Conservation (phyloP, 768 basidiomycete genomes). For the Suillus cothurnatus region DNA sequence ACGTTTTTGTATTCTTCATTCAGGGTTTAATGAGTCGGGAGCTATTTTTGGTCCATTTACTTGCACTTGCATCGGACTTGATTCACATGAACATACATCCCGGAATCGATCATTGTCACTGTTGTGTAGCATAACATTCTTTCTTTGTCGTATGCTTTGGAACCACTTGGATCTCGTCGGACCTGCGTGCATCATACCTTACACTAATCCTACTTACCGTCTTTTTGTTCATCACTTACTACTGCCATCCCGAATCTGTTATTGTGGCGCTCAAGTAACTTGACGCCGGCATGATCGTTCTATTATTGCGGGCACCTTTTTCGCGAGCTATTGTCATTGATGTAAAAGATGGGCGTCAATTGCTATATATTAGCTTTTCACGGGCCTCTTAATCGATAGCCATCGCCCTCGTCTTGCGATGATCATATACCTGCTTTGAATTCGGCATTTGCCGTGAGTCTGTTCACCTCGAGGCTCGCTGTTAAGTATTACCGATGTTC, state of each 20-base stretch:
- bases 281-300: no score
- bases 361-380: no score
- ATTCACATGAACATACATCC: not conserved
- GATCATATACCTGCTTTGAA: no score
- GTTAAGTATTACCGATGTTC: no score
- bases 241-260: not conserved
- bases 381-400: no score
- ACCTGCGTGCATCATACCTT: conserved; percentile 2
- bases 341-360: no score
- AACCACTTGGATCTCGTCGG: not conserved
- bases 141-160: not conserved
- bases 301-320: not conserved
- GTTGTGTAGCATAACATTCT: not conserved
- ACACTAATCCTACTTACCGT: not conserved
- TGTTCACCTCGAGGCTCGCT: no score
- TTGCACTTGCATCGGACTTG: conserved; percentile 7
- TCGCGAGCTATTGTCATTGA: no score
- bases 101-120: not conserved
- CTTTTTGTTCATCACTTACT: not conserved
- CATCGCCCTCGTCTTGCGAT: no score
- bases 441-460: no score
- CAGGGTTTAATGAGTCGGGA: conserved; percentile 5
- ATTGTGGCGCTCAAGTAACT: not conserved
- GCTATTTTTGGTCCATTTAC: conserved; percentile 14
- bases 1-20: not conserved